Conservation (phyloP, 1,284 basidiomycete genomes). For the Athelia sp. region DNA sequence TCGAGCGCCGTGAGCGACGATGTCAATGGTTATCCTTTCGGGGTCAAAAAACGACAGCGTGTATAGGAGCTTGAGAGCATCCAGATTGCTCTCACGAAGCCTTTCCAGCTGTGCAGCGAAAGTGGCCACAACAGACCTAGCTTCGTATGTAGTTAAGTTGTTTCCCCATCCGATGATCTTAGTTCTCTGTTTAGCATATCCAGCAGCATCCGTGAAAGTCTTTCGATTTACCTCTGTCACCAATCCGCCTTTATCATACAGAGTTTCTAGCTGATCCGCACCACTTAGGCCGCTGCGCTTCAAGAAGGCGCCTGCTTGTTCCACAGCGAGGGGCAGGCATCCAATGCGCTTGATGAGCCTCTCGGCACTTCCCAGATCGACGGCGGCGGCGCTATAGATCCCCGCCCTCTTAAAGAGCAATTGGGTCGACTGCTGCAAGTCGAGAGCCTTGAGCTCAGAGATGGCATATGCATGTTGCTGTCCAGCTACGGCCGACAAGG, state of each 20-base stretch:
- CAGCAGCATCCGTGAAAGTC: neutral
- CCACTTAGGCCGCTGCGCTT: neutral
- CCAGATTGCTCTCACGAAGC: neutral
- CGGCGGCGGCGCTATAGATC: neutral
- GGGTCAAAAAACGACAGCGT: neutral
- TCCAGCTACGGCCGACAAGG: neutral
- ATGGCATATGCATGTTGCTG: neutral
- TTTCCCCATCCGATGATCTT: neutral
- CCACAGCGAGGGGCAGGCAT: neutral
- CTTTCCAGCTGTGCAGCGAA: neutral
- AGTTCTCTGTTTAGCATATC: neutral
- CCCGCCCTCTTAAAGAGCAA: neutral
- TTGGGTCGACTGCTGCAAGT: neutral
- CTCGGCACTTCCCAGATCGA: neutral
- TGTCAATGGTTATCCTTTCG: neutral
- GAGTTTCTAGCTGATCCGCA: neutral
- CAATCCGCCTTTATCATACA: neutral
- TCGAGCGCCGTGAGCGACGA: neutral
- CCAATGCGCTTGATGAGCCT: neutral
- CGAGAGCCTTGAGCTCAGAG: neutral
- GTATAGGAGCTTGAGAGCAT: neutral
- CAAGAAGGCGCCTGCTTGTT: neutral
- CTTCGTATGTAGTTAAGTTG: neutral
- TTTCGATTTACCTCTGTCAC: neutral
- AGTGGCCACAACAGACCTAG: neutral